A percentile compares a stretch with the other conserved stretches of the same genome.
Evolutionary conservation across 352 stramenopile species (phyloP).

Genomic region (Phytophthora lateralis): DNA sequence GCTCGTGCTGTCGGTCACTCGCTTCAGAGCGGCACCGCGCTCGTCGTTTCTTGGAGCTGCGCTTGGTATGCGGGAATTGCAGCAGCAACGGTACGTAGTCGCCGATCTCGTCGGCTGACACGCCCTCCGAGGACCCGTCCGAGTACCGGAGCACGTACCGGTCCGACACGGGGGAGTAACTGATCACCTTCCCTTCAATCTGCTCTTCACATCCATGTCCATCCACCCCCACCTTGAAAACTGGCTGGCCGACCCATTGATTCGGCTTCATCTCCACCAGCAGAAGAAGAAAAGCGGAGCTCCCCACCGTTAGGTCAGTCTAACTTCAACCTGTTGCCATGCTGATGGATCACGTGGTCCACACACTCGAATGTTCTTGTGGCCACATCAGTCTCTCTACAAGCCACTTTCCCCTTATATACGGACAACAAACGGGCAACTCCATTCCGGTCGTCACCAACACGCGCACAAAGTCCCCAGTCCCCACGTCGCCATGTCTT

Average conservation of each 20-base stretch:
- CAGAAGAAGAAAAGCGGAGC: neutral
- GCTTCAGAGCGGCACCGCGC: neutral
- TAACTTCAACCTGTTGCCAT: constrained; percentile 17
- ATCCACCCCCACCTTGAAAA: constrained; percentile 20
- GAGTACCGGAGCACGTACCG: constrained; percentile 17
- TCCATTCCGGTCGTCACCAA: constrained; percentile 15
- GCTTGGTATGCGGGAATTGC: neutral
- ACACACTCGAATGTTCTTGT: constrained; percentile 23
- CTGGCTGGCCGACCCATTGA: constrained; percentile 13
- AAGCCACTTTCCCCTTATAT: constrained; percentile 10
- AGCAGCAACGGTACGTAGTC: constrained; percentile 20
- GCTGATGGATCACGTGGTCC: neutral
- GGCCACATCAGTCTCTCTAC: constrained; percentile 15
- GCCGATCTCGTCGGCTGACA: constrained; percentile 18
- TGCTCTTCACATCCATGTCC: constrained; percentile 3
- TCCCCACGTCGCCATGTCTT: constrained; percentile 41
- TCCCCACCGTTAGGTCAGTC: constrained; percentile 10
- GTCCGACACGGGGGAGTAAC: constrained; percentile 7
- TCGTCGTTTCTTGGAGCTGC: neutral
- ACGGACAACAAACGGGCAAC: neutral
- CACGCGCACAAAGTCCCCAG: neutral
- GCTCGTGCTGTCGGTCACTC: neutral
- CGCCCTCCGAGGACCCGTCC: constrained; percentile 20
- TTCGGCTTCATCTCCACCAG: constrained; percentile 1
- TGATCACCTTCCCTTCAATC: constrained; percentile 11